A percentile compares a stretch with the other conserved stretches of the same genome.
Conservation (phyloP, 192 early-diverging fungal species). For the Backusella psychrophila region DNA sequence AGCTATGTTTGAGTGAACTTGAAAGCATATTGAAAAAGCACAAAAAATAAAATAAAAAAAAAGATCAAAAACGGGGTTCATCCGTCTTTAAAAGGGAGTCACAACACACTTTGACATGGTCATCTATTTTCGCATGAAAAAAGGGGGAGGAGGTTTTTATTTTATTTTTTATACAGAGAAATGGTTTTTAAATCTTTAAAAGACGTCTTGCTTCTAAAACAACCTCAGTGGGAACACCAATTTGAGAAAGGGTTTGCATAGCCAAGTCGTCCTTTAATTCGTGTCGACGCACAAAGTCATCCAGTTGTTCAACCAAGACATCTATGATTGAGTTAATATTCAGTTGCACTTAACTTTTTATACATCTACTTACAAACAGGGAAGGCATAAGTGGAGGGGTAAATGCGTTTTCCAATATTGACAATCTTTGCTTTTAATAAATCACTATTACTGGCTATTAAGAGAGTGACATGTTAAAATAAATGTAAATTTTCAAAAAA, state of each 20-base stretch:
- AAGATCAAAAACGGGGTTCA: background rate
- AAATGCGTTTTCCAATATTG: background rate
- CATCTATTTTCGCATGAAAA: background rate
- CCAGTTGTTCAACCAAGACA: background rate
- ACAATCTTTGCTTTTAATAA: background rate
- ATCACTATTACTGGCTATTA: background rate
- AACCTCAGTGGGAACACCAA: background rate
- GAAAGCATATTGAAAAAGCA: background rate
- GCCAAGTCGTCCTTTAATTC: background rate
- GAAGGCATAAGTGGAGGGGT: background rate
- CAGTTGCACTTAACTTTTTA: background rate
- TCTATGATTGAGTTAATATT: background rate
- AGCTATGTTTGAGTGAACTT: background rate
- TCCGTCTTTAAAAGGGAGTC: background rate
- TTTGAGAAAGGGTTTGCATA: background rate
- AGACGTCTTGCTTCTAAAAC: background rate
- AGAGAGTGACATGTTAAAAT: background rate
- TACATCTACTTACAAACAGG: slow-evolving; percentile 11
- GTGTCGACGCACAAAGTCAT: background rate
- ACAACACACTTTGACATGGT: background rate
- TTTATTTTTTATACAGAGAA: too few relatives aligned
- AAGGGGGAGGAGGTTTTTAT: background rate
- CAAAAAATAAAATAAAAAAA: background rate
- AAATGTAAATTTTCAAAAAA: background rate
- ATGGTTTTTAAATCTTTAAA: background rate